Percentiles rank a stretch among this genome's conserved stretches.
Evolutionary conservation across 2,329 filamentous ascomycete genomes (phyloP).

Genomic region (Trichoderma atroviride): DNA sequence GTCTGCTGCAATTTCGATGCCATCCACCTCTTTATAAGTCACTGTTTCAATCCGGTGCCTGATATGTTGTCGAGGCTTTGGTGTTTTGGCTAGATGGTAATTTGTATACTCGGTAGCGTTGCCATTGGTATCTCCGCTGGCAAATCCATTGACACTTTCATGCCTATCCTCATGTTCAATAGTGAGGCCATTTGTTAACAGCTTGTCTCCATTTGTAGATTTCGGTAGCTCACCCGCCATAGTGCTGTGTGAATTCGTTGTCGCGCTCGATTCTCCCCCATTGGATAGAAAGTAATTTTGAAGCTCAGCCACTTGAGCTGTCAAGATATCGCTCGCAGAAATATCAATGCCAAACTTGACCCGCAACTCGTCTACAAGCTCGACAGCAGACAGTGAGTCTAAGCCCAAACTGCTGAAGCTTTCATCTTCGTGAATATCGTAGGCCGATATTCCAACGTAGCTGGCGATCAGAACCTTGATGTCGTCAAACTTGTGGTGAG

Average conservation of each 20-base stretch:
- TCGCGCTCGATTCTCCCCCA: not conserved
- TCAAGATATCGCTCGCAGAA: conserved; percentile 27
- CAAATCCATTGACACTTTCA: not conserved
- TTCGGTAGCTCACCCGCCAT: not conserved
- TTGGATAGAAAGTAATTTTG: not conserved
- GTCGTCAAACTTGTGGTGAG: not conserved
- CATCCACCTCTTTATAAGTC: conserved; percentile 28
- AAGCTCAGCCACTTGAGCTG: conserved; percentile 18
- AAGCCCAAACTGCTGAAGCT: conserved; percentile 29
- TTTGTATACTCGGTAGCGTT: not conserved
- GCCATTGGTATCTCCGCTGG: not conserved
- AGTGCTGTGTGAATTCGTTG: not conserved
- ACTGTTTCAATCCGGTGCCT: conserved; percentile 26
- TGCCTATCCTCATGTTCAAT: not conserved
- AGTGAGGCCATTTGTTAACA: not conserved
- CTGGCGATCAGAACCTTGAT: conserved; percentile 23
- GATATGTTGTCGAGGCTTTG: not conserved
- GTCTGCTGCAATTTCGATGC: conserved; percentile 28
- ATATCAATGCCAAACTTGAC: conserved; percentile 27
- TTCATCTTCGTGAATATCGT: conserved; percentile 28
- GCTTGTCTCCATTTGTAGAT: not conserved
- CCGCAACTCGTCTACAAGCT: conserved; percentile 30
- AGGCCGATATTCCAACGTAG: conserved; percentile 29
- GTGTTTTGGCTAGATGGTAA: not conserved
- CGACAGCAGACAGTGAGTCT: conserved; percentile 31